Evolutionary conservation across 2,329 filamentous ascomycete species (phyloP).

Genomic region (Leptodontidium sp.): DNA sequence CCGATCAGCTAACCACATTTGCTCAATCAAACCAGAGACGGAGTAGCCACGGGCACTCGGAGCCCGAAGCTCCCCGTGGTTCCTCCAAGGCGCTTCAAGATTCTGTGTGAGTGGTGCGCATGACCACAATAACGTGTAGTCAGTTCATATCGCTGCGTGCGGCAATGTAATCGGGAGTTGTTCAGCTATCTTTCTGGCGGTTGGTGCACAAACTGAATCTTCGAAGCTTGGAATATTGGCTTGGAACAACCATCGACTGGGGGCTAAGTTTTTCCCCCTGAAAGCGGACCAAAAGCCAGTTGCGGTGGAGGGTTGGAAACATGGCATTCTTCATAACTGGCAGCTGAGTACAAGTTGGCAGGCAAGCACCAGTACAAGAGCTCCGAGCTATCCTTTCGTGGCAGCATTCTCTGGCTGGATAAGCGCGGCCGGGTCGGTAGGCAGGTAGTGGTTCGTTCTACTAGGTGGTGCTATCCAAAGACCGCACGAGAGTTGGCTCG

Average conservation of each 20-base stretch:
- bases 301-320: too few relatives aligned
- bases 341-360: too few relatives aligned
- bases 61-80: not conserved
- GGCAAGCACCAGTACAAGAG: too few relatives aligned
- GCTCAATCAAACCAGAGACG: not conserved
- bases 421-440: too few relatives aligned
- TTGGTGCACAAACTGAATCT: not conserved
- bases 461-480: too few relatives aligned
- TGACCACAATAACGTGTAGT: not conserved
- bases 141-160: too few relatives aligned
- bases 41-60: not conserved
- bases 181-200: not conserved
- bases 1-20: not conserved
- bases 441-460: too few relatives aligned
- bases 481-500: too few relatives aligned
- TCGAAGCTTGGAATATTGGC: constrained; percentile 8
- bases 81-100: not conserved
- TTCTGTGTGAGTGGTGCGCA: not conserved
- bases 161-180: not conserved
- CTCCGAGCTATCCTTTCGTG: too few relatives aligned
- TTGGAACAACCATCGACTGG: not conserved
- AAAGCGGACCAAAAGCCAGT: too few relatives aligned
- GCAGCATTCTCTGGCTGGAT: too few relatives aligned
- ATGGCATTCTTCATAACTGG: too few relatives aligned
- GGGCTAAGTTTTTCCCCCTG: not conserved